A percentile compares a stretch with the other conserved stretches of the same genome.
Evolutionary conservation across 169 alveolate species (phyloP).

Genomic region (Cryptosporidium viatorum): DNA sequence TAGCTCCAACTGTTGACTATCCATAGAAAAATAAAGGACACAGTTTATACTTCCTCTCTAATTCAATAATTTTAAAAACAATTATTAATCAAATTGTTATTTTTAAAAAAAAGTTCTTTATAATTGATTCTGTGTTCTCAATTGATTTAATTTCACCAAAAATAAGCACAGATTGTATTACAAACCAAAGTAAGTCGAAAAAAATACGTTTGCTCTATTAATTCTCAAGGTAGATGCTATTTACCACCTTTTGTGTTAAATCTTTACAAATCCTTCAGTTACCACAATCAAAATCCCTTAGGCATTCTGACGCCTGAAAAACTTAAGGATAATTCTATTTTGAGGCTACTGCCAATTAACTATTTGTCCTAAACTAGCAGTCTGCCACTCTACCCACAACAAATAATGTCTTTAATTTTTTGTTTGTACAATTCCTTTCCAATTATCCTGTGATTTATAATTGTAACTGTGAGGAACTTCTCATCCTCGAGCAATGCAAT

Average conservation of each 20-base stretch:
- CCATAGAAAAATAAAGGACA: slow-evolving; percentile 49
- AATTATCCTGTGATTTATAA: slow-evolving; percentile 22
- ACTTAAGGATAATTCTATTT: not conserved
- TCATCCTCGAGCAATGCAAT: slow-evolving; percentile 66
- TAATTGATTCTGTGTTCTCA: not conserved
- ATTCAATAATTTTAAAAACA: not conserved
- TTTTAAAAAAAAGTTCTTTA: not conserved
- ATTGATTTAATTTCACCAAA: slow-evolving; percentile 22
- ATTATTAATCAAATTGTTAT: not conserved
- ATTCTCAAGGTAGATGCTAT: slow-evolving; percentile 12
- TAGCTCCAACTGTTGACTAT: slow-evolving; percentile 35
- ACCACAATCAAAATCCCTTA: slow-evolving; percentile 22
- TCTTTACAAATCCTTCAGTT: slow-evolving; percentile 46
- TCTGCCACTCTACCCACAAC: slow-evolving; percentile 43
- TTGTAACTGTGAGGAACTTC: slow-evolving; percentile 51
- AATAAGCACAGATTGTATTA: not conserved
- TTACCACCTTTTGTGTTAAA: not conserved
- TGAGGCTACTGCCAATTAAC: slow-evolving; percentile 38
- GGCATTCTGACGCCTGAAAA: slow-evolving; percentile 30
- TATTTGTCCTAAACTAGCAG: slow-evolving; percentile 35
- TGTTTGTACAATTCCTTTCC: slow-evolving; percentile 27
- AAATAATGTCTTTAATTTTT: slow-evolving; percentile 19
- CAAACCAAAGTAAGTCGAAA: slow-evolving; percentile 9
- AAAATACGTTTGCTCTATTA: not conserved
- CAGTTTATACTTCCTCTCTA: slow-evolving; percentile 1